phyloP scores from a whole-genome alignment of 2,329 filamentous ascomycete species.

The Conoideocrella luteorostrata region DNA sequence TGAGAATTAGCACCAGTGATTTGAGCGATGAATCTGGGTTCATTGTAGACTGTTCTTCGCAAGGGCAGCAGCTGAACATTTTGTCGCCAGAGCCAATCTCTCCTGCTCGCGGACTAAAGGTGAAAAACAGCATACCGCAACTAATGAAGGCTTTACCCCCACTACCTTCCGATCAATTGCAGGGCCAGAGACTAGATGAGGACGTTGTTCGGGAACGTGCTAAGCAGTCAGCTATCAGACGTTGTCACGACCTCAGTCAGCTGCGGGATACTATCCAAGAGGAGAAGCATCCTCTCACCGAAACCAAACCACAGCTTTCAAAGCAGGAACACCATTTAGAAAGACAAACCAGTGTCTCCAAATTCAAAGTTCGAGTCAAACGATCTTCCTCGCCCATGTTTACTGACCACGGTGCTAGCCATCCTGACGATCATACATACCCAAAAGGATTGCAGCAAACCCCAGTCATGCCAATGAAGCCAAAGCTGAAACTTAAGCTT shows the following conservation, averaged over 20 bases:
- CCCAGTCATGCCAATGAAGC: conserved; percentile 12
- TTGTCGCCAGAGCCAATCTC: conserved; percentile 44
- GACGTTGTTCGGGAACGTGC: background rate
- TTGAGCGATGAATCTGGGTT: conserved; percentile 5
- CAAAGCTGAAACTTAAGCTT: conserved; percentile 27
- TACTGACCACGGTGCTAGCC: background rate
- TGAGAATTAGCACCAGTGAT: conserved; percentile 14
- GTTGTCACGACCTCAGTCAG: background rate
- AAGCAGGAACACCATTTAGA: background rate
- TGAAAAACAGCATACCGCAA: conserved; percentile 43
- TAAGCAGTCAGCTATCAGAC: background rate
- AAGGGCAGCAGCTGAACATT: conserved; percentile 22
- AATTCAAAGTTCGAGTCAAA: conserved; percentile 23
- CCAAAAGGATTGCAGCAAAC: background rate
- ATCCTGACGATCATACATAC: background rate
- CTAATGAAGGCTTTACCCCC: conserved; percentile 48
- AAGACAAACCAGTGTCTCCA: conserved; percentile 13
- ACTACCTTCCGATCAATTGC: conserved; percentile 27
- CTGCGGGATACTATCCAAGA: background rate
- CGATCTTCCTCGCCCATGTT: conserved; percentile 13
- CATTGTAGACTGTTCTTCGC: conserved; percentile 3
- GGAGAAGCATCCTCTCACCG: background rate
- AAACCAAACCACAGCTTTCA: background rate
- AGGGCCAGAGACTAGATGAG: conserved; percentile 1
- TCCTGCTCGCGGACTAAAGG: conserved; percentile 35